Base-by-base conservation (phyloP, 495 filamentous ascomycete genomes). In the Bryoglossum gracile region DNA sequence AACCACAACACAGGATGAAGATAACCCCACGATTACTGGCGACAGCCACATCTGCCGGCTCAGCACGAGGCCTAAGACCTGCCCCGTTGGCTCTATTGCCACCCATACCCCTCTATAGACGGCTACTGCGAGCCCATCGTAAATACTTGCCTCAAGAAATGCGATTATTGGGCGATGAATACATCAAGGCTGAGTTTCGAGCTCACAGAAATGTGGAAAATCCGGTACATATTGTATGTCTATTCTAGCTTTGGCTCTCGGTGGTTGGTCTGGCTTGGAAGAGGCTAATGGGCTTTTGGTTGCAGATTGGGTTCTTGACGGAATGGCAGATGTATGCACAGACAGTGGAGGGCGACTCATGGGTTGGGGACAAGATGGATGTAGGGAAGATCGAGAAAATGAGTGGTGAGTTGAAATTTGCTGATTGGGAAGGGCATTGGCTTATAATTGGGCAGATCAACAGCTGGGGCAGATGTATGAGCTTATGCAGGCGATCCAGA, bases 301-400 rank as follows among this genome's bases (percentile, higher is more conserved):
- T 8, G 9, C 46, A 94, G 89, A 84, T 96, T 54, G 92, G 92
- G 3, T 98, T 98, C 61, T 71, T 97, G 57, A 91, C 86, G 0
- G 89, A 96, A 66, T 98, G 92, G 92, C 92, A 97, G 62, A 64
- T 85, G 24, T 98, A 97, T 60, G 90, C 87, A 8, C 91, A 98
- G 64, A 77, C 83, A 55, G 60, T 99, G 14, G 92, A 97, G 57
- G 89, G 89, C 0, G 83, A 94, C 34, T 63, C 73, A 0, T 96
- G 92, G 90, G 66, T 68, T 28, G 89, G 81, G 0, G 87, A 82
- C 48, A 86, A 79, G 57, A 62, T 95, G 61, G 89, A 96, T 39
- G 72, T 73, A 47, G 69, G 65, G 8, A 92, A 90, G 67, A 65
- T 95, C 46, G 84, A 87, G 46, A 96, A 94, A 69, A 86, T 99